A percentile compares a stretch with the other conserved stretches of the same genome.
These are phyloP conservation scores for Hsuehochloa calcarea DNA, from an alignment of 176 grass and related monocot genomes.

Conservation along the genomic window DNA sequence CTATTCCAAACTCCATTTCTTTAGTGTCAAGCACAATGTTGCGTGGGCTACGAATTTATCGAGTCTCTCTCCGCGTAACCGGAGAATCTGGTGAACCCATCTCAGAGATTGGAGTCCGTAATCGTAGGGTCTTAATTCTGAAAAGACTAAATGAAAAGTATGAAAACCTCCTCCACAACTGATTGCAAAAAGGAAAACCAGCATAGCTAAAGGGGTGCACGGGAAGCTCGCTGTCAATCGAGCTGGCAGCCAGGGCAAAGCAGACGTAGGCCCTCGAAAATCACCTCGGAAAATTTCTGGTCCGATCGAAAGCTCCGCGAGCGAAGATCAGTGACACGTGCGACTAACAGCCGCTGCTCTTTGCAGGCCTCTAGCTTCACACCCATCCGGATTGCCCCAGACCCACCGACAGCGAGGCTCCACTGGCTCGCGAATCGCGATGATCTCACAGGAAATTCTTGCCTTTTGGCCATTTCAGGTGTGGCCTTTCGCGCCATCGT, in stretches of 20 bases:
- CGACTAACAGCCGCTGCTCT: slow-evolving; percentile 3
- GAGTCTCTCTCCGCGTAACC: background rate
- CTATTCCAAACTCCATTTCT: slow-evolving; percentile 3
- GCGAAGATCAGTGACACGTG: slow-evolving; percentile 15
- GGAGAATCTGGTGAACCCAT: slow-evolving; percentile 23
- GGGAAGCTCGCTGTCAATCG: slow-evolving; percentile 8
- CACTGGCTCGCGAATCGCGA: background rate
- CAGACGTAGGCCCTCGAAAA: background rate
- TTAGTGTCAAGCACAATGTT: slow-evolving; percentile 26
- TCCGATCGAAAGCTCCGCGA: background rate
- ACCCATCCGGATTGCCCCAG: slow-evolving; percentile 13
- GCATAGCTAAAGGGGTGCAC: background rate
- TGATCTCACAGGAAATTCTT: background rate
- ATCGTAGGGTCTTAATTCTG: background rate
- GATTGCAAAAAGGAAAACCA: background rate
- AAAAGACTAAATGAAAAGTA: background rate
- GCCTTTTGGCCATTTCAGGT: slow-evolving; percentile 25
- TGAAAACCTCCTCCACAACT: background rate
- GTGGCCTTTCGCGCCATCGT: background rate
- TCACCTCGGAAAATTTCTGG: background rate
- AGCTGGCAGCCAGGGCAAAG: slow-evolving; percentile 22
- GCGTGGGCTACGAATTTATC: background rate
- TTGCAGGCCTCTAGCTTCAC: background rate
- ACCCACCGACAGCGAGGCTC: slow-evolving; percentile 34
- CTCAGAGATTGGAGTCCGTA: background rate